Percentiles rank a stretch among this genome's conserved stretches.
Evolutionary conservation across 305 asterid species (phyloP).

Genomic region (Plantago coronopus): DNA sequence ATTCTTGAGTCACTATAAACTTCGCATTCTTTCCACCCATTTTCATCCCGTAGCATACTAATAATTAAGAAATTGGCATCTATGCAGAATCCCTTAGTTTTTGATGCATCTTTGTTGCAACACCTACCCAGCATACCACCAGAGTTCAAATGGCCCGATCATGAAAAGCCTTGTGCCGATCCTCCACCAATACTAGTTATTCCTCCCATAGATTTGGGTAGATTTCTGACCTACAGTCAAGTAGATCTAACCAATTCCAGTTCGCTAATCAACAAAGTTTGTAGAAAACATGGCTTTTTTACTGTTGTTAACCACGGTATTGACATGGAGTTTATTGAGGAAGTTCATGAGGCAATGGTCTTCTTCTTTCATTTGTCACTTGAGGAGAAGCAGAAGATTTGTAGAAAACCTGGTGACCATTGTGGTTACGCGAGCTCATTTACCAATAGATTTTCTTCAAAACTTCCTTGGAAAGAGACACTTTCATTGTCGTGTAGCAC

Average conservation of each 20-base stretch:
- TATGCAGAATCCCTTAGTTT: constrained; percentile 27
- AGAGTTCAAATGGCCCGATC: constrained; percentile 76
- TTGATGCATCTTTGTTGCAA: constrained; percentile 50
- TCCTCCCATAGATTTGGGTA: constrained; percentile 52
- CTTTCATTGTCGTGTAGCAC: constrained; percentile 52
- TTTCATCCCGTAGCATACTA: background rate
- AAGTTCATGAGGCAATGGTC: constrained; percentile 37
- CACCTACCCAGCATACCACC: constrained; percentile 48
- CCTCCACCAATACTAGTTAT: constrained; percentile 49
- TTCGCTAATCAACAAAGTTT: constrained; percentile 40
- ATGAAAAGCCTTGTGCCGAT: constrained; percentile 42
- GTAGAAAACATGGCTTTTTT: constrained; percentile 68
- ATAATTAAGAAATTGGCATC: constrained; percentile 24
- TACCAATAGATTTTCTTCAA: constrained; percentile 58
- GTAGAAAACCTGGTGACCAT: constrained; percentile 53
- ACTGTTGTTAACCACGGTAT: constrained; percentile 64
- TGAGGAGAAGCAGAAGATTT: constrained; percentile 46
- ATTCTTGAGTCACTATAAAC: background rate
- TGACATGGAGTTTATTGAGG: constrained; percentile 44
- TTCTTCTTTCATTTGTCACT: constrained; percentile 44
- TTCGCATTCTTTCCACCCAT: background rate
- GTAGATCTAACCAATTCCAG: constrained; percentile 30
- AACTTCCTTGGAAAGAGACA: constrained; percentile 90
- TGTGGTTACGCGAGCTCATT: constrained; percentile 82
- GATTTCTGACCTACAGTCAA: constrained; percentile 49